phyloP scores from a whole-genome alignment of 1,284 basidiomycete species.

The Naganishia sp. region DNA sequence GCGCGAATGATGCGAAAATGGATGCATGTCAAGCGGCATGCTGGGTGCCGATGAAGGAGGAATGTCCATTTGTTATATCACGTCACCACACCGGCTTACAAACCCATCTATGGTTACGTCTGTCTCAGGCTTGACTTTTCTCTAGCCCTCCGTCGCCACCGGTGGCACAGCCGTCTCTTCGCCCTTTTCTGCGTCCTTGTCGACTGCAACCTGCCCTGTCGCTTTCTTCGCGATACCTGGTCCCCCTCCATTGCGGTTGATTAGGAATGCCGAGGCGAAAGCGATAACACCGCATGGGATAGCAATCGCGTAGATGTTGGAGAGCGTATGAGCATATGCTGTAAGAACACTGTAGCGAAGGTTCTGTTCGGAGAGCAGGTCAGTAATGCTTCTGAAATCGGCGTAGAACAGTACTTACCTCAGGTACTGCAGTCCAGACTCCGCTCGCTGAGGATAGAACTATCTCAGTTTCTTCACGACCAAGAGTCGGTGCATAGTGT shows the following conservation, averaged over 20 bases:
- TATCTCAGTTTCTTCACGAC: constrained; percentile 1
- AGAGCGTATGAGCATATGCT: constrained; percentile 48
- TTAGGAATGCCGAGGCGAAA: constrained; percentile 41
- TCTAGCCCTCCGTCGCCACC: not conserved
- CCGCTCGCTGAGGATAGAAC: constrained; percentile 12
- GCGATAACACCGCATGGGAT: constrained; percentile 45
- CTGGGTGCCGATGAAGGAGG: too few relatives aligned
- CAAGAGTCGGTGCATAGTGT: constrained; percentile 10
- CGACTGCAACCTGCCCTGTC: not conserved
- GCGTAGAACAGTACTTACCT: not conserved
- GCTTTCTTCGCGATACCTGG: constrained; percentile 12
- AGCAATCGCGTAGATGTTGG: constrained; percentile 47
- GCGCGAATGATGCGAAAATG: not conserved
- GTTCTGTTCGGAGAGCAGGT: constrained; percentile 23
- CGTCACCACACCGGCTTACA: too few relatives aligned
- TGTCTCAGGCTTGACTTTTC: too few relatives aligned
- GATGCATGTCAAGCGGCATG: not conserved
- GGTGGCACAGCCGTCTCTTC: not conserved
- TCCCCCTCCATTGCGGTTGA: constrained; percentile 40
- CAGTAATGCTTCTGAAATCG: not conserved
- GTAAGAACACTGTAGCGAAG: constrained; percentile 38
- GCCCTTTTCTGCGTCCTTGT: constrained; percentile 27
- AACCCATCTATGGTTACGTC: too few relatives aligned
- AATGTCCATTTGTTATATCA: too few relatives aligned
- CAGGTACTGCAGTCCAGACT: constrained; percentile 6